A percentile compares a stretch with the other conserved stretches of the same genome.
Conservation (phyloP, 2,329 filamentous ascomycete genomes). For the Pseudogymnoascus sp. region DNA sequence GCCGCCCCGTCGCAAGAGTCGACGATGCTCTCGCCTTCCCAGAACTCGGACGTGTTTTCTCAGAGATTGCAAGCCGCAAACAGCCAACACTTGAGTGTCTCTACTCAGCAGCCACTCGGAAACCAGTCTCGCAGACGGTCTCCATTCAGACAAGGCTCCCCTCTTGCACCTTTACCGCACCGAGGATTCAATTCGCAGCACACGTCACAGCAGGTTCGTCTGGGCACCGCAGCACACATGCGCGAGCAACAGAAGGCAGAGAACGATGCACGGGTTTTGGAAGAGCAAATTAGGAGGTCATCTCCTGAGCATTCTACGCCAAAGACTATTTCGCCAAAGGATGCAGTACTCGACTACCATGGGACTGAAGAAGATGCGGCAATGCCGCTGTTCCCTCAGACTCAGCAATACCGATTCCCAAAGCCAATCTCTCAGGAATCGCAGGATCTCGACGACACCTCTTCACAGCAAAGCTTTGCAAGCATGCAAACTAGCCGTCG, state of each 20-base stretch:
- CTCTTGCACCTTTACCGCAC: constrained; percentile 41
- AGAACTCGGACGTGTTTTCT: constrained; percentile 54
- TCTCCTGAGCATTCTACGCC: constrained; percentile 42
- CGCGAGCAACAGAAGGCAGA: constrained; percentile 54
- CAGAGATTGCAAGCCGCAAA: constrained; percentile 74
- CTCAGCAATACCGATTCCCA: constrained; percentile 31
- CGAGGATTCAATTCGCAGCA: constrained; percentile 29
- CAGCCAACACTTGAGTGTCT: constrained; percentile 58
- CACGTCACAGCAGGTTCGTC: constrained; percentile 28
- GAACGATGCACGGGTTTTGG: constrained; percentile 42
- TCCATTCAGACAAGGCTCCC: constrained; percentile 69
- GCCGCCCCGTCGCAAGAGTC: constrained; percentile 41
- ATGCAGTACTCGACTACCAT: constrained; percentile 78
- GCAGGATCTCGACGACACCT: constrained; percentile 27
- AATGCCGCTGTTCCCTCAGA: constrained; percentile 64
- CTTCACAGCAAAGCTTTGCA: constrained; percentile 34
- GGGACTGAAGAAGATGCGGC: constrained; percentile 63
- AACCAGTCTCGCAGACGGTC: constrained; percentile 57
- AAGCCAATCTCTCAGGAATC: constrained; percentile 22
- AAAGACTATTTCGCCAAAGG: constrained; percentile 90
- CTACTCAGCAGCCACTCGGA: constrained; percentile 38
- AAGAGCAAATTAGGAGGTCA: constrained; percentile 31
- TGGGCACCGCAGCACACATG: constrained; percentile 50
- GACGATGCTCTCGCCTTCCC: constrained; percentile 36
- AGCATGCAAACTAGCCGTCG: constrained; percentile 34